Evolutionary conservation across 805 yeast species (phyloP), one percentile per base, ranked within the genome.

Genomic region (Scheffersomyces spartinae): DNA sequence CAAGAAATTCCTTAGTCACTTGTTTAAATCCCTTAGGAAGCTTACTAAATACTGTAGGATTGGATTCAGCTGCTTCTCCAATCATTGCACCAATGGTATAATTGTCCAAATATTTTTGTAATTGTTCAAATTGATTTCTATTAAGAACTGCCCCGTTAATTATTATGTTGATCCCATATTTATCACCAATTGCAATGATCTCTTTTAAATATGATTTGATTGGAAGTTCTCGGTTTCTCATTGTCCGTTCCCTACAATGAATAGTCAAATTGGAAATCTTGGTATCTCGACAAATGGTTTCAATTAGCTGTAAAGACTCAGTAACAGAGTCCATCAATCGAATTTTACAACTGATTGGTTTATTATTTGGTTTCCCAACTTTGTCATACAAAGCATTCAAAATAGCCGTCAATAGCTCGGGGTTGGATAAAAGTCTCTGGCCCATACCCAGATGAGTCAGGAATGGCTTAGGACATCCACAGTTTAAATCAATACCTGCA

Each of bases 371-470:
- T 28, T 51, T 61, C 5, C 98, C 98, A 1, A 91, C 86, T 35
- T 84, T 61, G 13, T 64, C 64, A 2, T 91, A 96, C 25, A 91
- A 54, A 6, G 67, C 64, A 3, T 51, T 50, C 32, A 91, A 53
- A 16, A 91, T 91, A 9, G 64, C 63, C 36, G 77, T 79, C 10
- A 91, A 59, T 19, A 70, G 54, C 23, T 82, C 95, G 0, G 97
- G 96, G 0, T 86, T 82, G 17, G 64, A 59, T 28, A 91, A 58
- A 23, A 91, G 58, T 1, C 95, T 96, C 3, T 97, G 95, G 4
- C 98, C 98, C 97, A 91, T 91, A 1, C 98, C 98, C 0, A 93
- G 65, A 49, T 91, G 98, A 3, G 85, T 66, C 1, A 94, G 80
- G 43, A 91, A 91, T 38, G 85, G 96, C 47, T 88, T 91, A 3